Percentiles rank a stretch among this genome's conserved stretches.
Conservation (phyloP, 2,329 filamentous ascomycete genomes). For the Colletotrichum sp. region DNA sequence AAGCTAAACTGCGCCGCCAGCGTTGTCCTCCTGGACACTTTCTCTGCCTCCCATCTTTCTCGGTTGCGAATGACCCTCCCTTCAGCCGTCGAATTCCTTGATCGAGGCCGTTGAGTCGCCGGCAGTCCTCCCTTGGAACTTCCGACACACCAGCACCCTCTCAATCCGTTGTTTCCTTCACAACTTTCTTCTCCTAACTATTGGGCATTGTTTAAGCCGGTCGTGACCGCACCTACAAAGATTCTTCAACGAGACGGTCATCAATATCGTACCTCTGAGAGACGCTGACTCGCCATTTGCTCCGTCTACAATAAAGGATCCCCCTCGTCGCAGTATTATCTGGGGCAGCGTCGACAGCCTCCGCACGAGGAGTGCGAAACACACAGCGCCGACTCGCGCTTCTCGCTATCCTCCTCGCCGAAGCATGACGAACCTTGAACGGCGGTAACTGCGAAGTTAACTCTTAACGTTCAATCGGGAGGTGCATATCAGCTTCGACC, state of each 20-base stretch:
- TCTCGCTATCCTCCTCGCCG: background rate
- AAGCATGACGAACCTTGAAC: conserved; percentile 8
- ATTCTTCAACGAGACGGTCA: background rate
- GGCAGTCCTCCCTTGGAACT: background rate
- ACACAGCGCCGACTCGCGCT: background rate
- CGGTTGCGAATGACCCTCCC: background rate
- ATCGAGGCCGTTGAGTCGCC: background rate
- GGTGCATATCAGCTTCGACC: background rate
- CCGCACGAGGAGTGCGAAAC: background rate
- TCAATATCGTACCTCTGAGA: background rate
- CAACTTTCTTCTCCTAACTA: background rate
- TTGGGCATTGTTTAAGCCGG: background rate
- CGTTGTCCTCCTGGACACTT: background rate
- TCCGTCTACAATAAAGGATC: background rate
- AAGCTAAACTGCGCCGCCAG: background rate
- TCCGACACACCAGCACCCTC: background rate
- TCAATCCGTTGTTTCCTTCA: background rate
- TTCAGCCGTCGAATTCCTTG: background rate
- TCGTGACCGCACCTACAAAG: background rate
- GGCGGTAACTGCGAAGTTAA: background rate
- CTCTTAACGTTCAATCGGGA: background rate
- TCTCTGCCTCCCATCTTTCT: background rate
- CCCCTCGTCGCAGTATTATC: background rate
- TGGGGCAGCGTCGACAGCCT: background rate
- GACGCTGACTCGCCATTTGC: background rate